A percentile compares a stretch with the other conserved stretches of the same genome.
phyloP scores from a whole-genome alignment of 2,329 filamentous ascomycete species.

The Shiraia sp. region DNA sequence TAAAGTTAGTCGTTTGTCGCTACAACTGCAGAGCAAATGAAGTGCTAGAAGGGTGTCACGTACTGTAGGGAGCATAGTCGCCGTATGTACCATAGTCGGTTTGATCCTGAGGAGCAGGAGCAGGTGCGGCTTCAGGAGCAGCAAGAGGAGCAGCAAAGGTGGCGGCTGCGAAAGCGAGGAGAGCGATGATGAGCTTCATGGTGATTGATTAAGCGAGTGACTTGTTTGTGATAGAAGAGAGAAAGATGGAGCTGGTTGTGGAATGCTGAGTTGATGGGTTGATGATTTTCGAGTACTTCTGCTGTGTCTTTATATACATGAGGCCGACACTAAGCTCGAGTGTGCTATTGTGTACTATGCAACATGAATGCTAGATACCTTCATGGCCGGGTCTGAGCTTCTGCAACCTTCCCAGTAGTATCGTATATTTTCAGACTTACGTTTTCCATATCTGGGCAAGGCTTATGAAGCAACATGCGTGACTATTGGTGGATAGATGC shows the following conservation, averaged over 20 bases:
- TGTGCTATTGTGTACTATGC: no score
- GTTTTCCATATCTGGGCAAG: no score
- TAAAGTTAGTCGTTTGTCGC: background rate
- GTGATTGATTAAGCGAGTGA: background rate
- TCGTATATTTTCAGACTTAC: no score
- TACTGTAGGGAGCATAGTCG: background rate
- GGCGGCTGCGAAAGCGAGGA: conserved; percentile 26
- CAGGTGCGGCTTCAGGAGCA: conserved; percentile 12
- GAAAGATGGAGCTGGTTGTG: background rate
- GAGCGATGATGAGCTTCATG: conserved; percentile 24
- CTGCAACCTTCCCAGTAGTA: no score
- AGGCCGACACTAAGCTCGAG: no score
- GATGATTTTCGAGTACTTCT: background rate
- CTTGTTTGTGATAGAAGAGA: background rate
- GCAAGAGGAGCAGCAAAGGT: conserved; percentile 22
- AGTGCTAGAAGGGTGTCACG: background rate
- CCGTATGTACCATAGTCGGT: conserved; percentile 1
- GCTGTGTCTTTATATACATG: no score
- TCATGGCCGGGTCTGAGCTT: no score
- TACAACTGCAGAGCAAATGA: background rate
- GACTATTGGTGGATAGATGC: no score
- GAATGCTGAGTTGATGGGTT: background rate
- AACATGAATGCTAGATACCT: no score
- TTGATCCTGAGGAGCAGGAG: conserved; percentile 18
- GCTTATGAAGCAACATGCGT: no score